Evolutionary conservation across 371 early-diverging fungal genomes (phyloP), one percentile per base, ranked within the genome.

Genomic region (Mortierella sp.): DNA sequence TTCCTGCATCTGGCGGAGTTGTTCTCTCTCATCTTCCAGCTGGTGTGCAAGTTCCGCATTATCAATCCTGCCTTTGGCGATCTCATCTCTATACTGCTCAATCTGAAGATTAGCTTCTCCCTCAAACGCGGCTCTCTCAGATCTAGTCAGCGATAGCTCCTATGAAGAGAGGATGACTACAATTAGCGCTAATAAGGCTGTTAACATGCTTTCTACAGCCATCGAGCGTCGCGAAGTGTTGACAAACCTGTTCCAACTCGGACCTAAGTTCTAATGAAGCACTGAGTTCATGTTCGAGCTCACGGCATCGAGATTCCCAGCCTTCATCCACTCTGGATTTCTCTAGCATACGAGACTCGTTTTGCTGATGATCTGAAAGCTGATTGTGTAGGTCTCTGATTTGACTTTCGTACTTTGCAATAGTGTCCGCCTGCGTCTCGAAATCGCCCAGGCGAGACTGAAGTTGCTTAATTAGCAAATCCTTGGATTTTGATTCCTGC

Each of bases 21-120:
- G 72, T 0, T 70, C 83, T 29, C 65, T 35, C 28, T 69, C 73
- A 5, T 72, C 70, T 49, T 76, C 69, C 35, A 83, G 57, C 29
- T 75, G 64, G 35, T 59, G 57, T 1, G 65, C 54, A 26, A 68
- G 54, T 8, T 70, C 68, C 23, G 70, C 81, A 15, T 19, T 54
- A 22, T 74, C 68, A 10, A 82, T 70, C 53, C 69, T 76, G 28
- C 56, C 29, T 47, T 64, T 72, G 15, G 77, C 51, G 1, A 75
- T 58, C 23, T 75, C 79, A 45, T 75, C 83, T 35, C 69, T 61
- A 23, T 76, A 66, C 23, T 71, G 68, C 31, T 72, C 73, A 12
- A 73, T 51, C 23, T 79, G 70, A 54, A 32, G 64, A 22, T 64
- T 66, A 56, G 74, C 34, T 4, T 72, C 77, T 23, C 71, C 70